Percentiles rank a stretch among this genome's conserved stretches.
Conservation (phyloP, 805 yeast genomes). For the Candida sakaeoensis region DNA sequence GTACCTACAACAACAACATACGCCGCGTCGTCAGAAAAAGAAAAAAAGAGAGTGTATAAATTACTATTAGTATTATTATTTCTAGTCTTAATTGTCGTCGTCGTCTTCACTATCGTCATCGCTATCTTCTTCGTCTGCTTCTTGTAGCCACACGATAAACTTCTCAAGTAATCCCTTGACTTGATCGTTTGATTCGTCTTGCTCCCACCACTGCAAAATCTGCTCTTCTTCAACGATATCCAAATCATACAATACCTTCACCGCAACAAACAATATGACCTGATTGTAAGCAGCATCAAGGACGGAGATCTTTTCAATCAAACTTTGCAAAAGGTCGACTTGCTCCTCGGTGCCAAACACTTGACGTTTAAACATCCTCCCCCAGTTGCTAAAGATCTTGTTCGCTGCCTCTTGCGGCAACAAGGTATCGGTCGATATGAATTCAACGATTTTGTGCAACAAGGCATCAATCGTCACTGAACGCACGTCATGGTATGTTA, state of each 20-base stretch:
- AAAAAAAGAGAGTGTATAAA: not conserved
- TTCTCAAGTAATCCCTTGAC: conserved; percentile 58
- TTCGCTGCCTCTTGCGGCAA: conserved; percentile 71
- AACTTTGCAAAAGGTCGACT: conserved; percentile 57
- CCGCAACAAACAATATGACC: conserved; percentile 49
- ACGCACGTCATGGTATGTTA: conserved; percentile 88
- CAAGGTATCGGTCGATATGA: conserved; percentile 72
- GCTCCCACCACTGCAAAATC: conserved; percentile 80
- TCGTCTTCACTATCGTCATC: conserved; percentile 34
- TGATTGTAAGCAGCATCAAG: conserved; percentile 41
- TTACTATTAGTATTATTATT: too few relatives aligned
- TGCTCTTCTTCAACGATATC: conserved; percentile 83
- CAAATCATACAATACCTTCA: conserved; percentile 65
- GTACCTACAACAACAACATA: too few relatives aligned
- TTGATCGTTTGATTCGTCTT: conserved; percentile 32
- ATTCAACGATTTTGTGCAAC: conserved; percentile 63
- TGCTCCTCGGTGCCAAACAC: conserved; percentile 79
- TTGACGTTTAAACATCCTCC: conserved; percentile 74
- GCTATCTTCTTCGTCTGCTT: conserved; percentile 62
- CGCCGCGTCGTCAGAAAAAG: not conserved
- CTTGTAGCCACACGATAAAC: conserved; percentile 84
- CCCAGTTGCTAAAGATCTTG: conserved; percentile 80
- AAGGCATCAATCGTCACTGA: conserved; percentile 74
- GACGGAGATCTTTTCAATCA: conserved; percentile 43
- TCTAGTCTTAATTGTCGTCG: too few relatives aligned